Evolutionary conservation across 2,329 filamentous ascomycete species (phyloP), one percentile per base, ranked within the genome.

Genomic region (Alternaria atra): DNA sequence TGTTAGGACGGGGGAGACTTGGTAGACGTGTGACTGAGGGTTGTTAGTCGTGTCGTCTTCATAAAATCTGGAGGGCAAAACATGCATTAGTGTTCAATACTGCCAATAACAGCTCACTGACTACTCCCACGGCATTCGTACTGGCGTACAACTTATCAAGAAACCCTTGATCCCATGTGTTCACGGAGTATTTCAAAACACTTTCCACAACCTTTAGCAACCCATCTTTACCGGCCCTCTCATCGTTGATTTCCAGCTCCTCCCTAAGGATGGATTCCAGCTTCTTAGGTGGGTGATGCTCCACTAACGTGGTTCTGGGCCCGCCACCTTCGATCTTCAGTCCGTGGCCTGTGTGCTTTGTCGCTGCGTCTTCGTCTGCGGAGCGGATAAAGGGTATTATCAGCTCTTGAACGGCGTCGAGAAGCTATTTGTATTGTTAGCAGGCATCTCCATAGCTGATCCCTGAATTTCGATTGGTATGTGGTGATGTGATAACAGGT

Each of bases 121-220:
- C 89, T 0, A 98, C 86, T 17, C 94, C 94, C 8, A 94, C 90
- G 42, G 94, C 90, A 74, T 95, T 95, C 39, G 92, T 96, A 66
- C 90, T 90, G n/a, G 91, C 88, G 79, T 97, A 98, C 17, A 98
- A 84, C 81, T 99, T 98, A 80, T 97, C 94, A 73, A 98, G 81
- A 80, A 98, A 99, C 10, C 94, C 94, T 79, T 97, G 94, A 73
- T 97, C 91, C 92, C 94, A 98, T n/a, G 94, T 97, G 80, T 99
- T 99, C 74, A 98, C 94, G 73, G 91, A 95, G 79, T 96, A 93
- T 65, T 87, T 85, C 42, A 98, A 84, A 20, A 97, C 84, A 61
- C 89, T 86, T 67, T 88, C 82, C 46, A 97, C 85, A 3, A 87
- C 58, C 2, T 73, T 56, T 15, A 84, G 40, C 12, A 84, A 64